Evolutionary conservation across 768 basidiomycete genomes (phyloP), one percentile per base, ranked within the genome.

Genomic region (Hygrophorus pudorinus): DNA sequence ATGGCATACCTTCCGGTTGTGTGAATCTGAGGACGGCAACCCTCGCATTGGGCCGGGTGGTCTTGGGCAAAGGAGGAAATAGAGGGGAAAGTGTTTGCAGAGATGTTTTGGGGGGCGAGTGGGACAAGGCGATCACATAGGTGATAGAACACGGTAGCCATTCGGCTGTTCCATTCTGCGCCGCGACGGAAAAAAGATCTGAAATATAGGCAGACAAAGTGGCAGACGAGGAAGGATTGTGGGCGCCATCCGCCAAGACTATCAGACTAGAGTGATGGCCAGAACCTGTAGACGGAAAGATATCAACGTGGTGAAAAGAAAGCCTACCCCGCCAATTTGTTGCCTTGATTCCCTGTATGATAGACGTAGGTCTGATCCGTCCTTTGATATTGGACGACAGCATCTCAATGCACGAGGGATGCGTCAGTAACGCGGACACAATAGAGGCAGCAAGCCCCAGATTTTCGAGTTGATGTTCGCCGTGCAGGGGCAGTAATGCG

Each of bases 1-100:
- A 99, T 0, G 93, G 89, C 96, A 99, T 98, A 2, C 82, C 87
- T 2, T 81, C 85, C 0, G 91, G 86, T 3, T 76, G 78, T 2
- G 79, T 71, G 59, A 93, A 94, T 12, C 60, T 59, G 16, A 83
- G 55, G 1, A 78, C 64, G 2, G 81, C 81, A 14, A 83, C 66
- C 17, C 59, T 63, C 12, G 68, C 54, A 17, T 63, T 62, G n/a
- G 71, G 47, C 4, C 54, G 50, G 24, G 67, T 48, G 14, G 55
- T 54, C 28, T 50, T 29, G 18, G 58, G 54, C 31, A 71, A 54
- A 10, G 65, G 58, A 1, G 70, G 61, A 6, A 94, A 59, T 9
- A 97, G 66, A 1, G 85, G 85, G 2, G 65, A 59, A 13, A 94
- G 67, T 0, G 85, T 90, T 42, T 87, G 73, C 2, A 64, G 55